These are phyloP conservation scores for Carex parvula DNA, from an alignment of 176 grass and related monocot species.

Conservation along the genomic window DNA sequence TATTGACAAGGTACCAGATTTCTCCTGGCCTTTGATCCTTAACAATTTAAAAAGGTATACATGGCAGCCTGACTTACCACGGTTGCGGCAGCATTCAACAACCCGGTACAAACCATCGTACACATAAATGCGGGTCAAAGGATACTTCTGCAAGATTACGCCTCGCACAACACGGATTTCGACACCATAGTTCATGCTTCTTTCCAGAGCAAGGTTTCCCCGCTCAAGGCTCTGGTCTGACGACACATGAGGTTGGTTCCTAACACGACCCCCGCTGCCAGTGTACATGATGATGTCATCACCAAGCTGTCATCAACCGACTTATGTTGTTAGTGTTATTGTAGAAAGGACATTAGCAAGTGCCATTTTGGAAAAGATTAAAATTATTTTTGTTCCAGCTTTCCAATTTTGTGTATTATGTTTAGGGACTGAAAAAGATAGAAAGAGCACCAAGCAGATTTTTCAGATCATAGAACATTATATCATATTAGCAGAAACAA, in stretches of 20 bases:
- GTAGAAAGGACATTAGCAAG: background rate
- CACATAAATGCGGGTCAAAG: conserved; percentile 52
- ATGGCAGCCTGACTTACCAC: conserved; percentile 52
- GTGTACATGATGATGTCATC: conserved; percentile 79
- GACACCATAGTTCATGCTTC: conserved; percentile 65
- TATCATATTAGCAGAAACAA: conserved; percentile 6
- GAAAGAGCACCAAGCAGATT: background rate
- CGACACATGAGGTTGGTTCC: conserved; percentile 41
- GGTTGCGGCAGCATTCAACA: conserved; percentile 36
- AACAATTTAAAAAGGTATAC: conserved; percentile 68
- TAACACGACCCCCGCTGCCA: conserved; percentile 71
- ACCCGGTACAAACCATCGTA: conserved; percentile 89
- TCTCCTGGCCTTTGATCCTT: conserved; percentile 47
- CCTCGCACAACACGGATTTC: conserved; percentile 78
- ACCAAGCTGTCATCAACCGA: conserved; percentile 20
- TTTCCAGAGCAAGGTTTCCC: conserved; percentile 80
- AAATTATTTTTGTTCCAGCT: background rate
- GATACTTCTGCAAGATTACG: conserved; percentile 28
- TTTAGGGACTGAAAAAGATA: background rate
- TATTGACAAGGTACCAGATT: conserved; percentile 48
- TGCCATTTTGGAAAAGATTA: background rate
- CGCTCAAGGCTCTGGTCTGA: conserved; percentile 61
- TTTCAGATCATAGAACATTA: background rate
- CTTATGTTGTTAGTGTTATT: background rate
- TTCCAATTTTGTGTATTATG: background rate